Evolutionary conservation across 495 filamentous ascomycete genomes (phyloP).

Genomic region (Daldinia caldariorum): DNA sequence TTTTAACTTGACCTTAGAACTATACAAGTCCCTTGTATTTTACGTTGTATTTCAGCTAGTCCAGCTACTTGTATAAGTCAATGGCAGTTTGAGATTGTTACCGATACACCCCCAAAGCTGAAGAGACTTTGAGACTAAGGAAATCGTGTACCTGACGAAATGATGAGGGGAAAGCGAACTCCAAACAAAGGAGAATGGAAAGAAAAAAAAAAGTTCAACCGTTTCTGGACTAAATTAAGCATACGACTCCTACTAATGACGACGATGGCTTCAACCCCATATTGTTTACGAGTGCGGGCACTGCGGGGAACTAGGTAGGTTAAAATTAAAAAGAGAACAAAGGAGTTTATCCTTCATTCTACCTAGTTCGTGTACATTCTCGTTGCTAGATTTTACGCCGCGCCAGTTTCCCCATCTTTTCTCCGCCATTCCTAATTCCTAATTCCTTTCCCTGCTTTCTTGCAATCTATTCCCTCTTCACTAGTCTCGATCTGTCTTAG

Average conservation of each 20-base stretch:
- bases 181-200: background rate
- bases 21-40: constrained; percentile 6
- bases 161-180: constrained; percentile 8
- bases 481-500: constrained; percentile 25
- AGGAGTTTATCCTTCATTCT: constrained; percentile 26
- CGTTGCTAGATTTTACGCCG: background rate
- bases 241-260: constrained; percentile 20
- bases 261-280: constrained; percentile 30
- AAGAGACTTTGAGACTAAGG: constrained; percentile 1
- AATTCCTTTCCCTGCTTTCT: constrained; percentile 18
- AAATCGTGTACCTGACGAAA: constrained; percentile 2
- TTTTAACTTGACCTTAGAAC: background rate
- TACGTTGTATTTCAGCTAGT: background rate
- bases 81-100: background rate
- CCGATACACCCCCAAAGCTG: constrained; percentile 6
- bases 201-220: constrained; percentile 26
- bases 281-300: constrained; percentile 4
- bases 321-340: constrained; percentile 9
- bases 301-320: constrained; percentile 30
- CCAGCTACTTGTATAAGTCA: constrained; percentile 6
- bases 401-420: constrained; percentile 31
- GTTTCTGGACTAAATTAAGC: constrained; percentile 16
- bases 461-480: background rate
- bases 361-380: constrained; percentile 24
- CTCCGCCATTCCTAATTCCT: constrained; percentile 21